Percentiles rank a stretch among this genome's conserved stretches.
phyloP scores from a whole-genome alignment of 2,329 filamentous ascomycete genomes.

The Rhinocladiella similis region DNA sequence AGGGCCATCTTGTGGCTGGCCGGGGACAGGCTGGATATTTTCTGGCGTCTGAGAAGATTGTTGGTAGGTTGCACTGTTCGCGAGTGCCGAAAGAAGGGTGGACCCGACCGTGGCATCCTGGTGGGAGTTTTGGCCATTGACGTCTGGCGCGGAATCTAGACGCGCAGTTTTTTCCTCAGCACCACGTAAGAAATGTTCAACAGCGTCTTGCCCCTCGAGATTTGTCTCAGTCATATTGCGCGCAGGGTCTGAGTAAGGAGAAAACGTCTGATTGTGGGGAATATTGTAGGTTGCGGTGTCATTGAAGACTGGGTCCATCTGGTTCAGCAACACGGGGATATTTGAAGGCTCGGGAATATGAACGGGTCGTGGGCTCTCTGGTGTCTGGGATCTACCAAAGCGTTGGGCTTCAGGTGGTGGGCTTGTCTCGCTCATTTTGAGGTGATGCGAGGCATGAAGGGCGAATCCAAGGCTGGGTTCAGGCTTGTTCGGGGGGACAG shows the following conservation, averaged over 20 bases:
- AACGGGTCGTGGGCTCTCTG: constrained; percentile 69
- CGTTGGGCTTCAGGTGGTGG: constrained; percentile 39
- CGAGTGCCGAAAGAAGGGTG: constrained; percentile 20
- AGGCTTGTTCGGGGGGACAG: constrained; percentile 19
- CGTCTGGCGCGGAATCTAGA: constrained; percentile 12
- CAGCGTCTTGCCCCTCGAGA: constrained; percentile 29
- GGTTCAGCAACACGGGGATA: constrained; percentile 68
- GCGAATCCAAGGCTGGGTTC: constrained; percentile 10
- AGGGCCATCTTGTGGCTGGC: constrained; percentile 5
- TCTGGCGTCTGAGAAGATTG: constrained; percentile 17
- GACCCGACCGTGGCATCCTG: constrained; percentile 13
- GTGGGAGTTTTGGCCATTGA: constrained; percentile 13
- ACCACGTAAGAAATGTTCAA: constrained; percentile 28
- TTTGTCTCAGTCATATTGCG: constrained; percentile 28
- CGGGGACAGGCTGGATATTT: constrained; percentile 1
- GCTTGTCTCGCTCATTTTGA: constrained; percentile 29
- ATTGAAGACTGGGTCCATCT: constrained; percentile 71
- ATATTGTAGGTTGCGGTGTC: constrained; percentile 62
- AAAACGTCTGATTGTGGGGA: constrained; percentile 32
- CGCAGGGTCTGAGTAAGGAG: constrained; percentile 28
- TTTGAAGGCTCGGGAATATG: constrained; percentile 68
- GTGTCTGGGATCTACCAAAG: constrained; percentile 65
- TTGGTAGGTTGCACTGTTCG: constrained; percentile 12
- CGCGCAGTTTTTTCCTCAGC: constrained; percentile 28
- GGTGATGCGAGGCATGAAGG: constrained; percentile 23